Evolutionary conservation across 495 filamentous ascomycete genomes (phyloP).

Genomic region (Acidiella bohemica): DNA sequence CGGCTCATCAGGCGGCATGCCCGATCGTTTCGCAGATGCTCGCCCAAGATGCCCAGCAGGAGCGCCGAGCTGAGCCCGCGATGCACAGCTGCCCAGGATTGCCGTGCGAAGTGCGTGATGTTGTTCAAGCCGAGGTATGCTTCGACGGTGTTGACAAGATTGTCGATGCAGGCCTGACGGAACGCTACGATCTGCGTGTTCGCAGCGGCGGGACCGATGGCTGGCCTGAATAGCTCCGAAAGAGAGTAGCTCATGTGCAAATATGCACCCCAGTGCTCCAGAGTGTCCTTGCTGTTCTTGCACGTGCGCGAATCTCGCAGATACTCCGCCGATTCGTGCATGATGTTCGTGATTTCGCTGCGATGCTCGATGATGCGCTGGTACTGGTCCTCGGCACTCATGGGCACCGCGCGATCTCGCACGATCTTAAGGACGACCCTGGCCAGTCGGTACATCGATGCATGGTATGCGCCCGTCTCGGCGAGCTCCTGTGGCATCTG

Average conservation of each 20-base stretch:
- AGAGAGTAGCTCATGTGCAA: conserved; percentile 45
- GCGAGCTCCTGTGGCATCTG: conserved; percentile 32
- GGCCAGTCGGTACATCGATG: conserved; percentile 41
- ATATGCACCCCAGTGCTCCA: conserved; percentile 44
- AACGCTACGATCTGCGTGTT: conserved; percentile 32
- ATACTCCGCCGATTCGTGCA: conserved; percentile 39
- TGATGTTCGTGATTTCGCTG: conserved; percentile 38
- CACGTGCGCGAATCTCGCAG: conserved; percentile 39
- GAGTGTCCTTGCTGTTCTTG: conserved; percentile 35
- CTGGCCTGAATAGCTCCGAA: conserved; percentile 47
- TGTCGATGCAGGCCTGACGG: conserved; percentile 43
- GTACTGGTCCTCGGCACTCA: conserved; percentile 31
- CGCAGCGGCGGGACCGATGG: conserved; percentile 38
- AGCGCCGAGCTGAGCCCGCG: conserved; percentile 52
- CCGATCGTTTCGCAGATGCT: conserved; percentile 30
- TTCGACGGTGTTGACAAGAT: conserved; percentile 50
- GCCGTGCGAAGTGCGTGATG: conserved; percentile 47
- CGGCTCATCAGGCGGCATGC: conserved; percentile 23
- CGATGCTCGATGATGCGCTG: conserved; percentile 39
- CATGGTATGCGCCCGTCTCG: conserved; percentile 36
- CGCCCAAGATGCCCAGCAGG: conserved; percentile 49
- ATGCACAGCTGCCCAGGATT: conserved; percentile 55
- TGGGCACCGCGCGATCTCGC: conserved; percentile 33
- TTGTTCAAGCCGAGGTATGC: conserved; percentile 58
- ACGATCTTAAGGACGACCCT: conserved; percentile 43